A percentile compares a stretch with the other conserved stretches of the same genome.
phyloP scores from a whole-genome alignment of 148 eudicot genomes.

The Rhododendron ferrugineum region DNA sequence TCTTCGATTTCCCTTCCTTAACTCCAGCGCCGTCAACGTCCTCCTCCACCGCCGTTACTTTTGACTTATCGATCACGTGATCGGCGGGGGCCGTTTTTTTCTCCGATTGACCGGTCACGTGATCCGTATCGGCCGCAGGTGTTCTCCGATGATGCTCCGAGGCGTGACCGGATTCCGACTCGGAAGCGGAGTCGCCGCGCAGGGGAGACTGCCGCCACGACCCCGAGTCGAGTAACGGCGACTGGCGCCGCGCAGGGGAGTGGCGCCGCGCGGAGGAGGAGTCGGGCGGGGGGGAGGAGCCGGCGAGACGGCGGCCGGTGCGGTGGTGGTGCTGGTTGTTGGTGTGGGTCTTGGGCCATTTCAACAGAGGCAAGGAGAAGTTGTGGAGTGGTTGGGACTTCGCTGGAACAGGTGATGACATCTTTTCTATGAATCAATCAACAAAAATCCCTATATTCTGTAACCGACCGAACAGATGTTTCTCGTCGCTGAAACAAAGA shows the following conservation, averaged over 20 bases:
- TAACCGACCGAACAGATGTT: neutral
- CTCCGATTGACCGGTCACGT: neutral
- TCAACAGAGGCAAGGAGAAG: conserved; percentile 27
- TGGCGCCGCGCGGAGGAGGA: conserved; percentile 10
- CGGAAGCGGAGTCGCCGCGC: conserved; percentile 12
- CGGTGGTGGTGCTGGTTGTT: conserved; percentile 13
- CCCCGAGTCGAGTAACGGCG: neutral
- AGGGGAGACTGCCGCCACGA: conserved; percentile 16
- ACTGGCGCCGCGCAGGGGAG: conserved; percentile 5
- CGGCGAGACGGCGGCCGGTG: conserved; percentile 14
- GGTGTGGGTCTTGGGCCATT: conserved; percentile 22
- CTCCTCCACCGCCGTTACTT: neutral
- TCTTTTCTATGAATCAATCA: neutral
- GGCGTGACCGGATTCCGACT: conserved; percentile 8
- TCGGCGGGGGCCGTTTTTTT: neutral
- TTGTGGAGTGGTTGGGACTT: conserved; percentile 46
- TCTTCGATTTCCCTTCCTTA: conserved; percentile 18
- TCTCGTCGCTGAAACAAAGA: neutral
- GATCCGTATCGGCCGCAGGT: neutral
- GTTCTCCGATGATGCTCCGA: neutral
- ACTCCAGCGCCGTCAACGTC: neutral
- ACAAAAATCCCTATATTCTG: too few relatives aligned
- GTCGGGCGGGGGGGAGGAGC: conserved; percentile 13
- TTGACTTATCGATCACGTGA: neutral
- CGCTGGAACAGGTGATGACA: conserved; percentile 29